Evolutionary conservation across 139 green algal species (phyloP), one percentile per base, ranked within the genome.

Genomic region (Chlorella ohadii): DNA sequence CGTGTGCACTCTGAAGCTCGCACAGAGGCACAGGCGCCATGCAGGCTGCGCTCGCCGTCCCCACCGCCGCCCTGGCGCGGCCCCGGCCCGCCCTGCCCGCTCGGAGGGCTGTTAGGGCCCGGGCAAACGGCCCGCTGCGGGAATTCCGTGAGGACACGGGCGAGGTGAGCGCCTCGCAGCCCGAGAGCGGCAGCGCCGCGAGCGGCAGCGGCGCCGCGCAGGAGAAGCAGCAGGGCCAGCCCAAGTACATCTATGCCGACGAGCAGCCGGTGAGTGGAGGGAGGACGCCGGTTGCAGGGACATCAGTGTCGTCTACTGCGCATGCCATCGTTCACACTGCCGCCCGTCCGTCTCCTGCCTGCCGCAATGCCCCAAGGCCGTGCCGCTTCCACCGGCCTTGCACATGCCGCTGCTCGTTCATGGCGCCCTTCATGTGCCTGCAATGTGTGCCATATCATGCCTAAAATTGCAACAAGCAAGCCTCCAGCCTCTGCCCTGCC

Each of bases 91-190:
- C 51, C 51, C 51, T 59, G 51, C 51, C 51, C 51, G 19, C 51
- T 59, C 51, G 51, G 51, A 76, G 38, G 38, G 38, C 38, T 22
- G 2, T 56, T 2, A 22, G 3, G 9, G 51, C 15, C 51, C 51
- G 51, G 9, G 19, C 51, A 19, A 82, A 82, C 38, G 25, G 36
- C 20, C 76, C 76, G 0, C 59, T 82, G 57, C 76, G 76, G 12
- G 76, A 82, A 38, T 82, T 72, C 59, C 71, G 71, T 16, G 76
- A 82, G 36, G 64, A 82, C 25, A 66, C 28, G 36, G 76, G 76
- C 59, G 56, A 61, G 39, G 55, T 82, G 76, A 44, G 36, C 33
- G 0, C 71, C 33, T 33, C n/a, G 44, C 27, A 47, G 65, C 23
- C 44, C 7, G 51, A 59, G 51, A 72, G 65, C 65, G 65, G 31